A percentile compares a stretch with the other conserved stretches of the same genome.
Conservation (phyloP, 257 asterid species). For the Solanum acaule region DNA sequence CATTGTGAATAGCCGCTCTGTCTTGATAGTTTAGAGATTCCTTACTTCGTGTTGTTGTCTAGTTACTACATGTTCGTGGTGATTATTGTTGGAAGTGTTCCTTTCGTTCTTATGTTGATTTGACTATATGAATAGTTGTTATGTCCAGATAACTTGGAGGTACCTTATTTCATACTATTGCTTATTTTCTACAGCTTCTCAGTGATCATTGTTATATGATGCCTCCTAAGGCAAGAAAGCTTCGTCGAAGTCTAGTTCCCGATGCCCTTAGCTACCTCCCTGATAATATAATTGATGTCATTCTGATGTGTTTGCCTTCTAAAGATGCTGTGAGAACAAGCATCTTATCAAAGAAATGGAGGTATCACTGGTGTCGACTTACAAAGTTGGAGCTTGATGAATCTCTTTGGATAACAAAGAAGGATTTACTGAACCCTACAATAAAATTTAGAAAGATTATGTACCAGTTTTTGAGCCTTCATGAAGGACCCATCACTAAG, state of each 20-base stretch:
- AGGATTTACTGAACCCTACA: not conserved
- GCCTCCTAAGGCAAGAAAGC: not conserved
- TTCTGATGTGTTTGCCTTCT: not conserved
- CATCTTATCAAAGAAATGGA: not conserved
- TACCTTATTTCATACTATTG: not conserved
- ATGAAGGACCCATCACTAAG: not conserved
- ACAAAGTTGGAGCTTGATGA: not conserved
- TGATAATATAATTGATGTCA: not conserved
- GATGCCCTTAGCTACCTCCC: not conserved
- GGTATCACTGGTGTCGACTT: not conserved
- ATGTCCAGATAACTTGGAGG: not conserved
- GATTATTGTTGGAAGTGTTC: not conserved
- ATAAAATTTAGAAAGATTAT: not conserved
- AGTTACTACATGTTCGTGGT: not conserved
- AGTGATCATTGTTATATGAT: not conserved
- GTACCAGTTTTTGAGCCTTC: not conserved
- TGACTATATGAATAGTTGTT: not conserved
- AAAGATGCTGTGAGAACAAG: not conserved
- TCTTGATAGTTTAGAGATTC: not conserved
- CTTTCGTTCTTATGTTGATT: not conserved
- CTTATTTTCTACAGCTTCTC: not conserved
- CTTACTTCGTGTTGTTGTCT: not conserved
- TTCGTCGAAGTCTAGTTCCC: not conserved
- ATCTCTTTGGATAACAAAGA: not conserved
- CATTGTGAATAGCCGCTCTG: not conserved